These are phyloP conservation scores for Cordyceps militaris DNA, from an alignment of 2,329 filamentous ascomycete species.

Conservation along the genomic window DNA sequence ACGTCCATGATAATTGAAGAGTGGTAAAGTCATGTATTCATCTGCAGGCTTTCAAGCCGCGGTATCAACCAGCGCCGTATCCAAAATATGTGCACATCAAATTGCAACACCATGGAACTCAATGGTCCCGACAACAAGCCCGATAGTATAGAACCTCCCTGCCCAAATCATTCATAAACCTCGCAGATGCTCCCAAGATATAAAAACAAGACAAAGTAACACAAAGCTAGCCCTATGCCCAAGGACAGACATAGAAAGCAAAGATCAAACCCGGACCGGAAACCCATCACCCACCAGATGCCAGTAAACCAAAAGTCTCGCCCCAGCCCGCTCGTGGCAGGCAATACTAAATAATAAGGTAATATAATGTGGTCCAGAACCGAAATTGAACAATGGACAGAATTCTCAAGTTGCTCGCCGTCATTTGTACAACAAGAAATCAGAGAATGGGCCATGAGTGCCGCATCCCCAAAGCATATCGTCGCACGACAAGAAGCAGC, in stretches of 20 bases:
- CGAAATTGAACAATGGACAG: slow-evolving; percentile 7
- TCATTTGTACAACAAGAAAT: slow-evolving; percentile 14
- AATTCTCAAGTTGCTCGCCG: slow-evolving; percentile 13
- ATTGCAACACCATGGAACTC: slow-evolving; percentile 13
- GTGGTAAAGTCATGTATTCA: slow-evolving; percentile 13
- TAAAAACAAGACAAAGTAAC: slow-evolving; percentile 23
- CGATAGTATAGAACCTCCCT: slow-evolving; percentile 10
- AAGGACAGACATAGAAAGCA: slow-evolving; percentile 3
- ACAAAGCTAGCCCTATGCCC: slow-evolving; percentile 12
- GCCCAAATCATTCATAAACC: slow-evolving; percentile 13
- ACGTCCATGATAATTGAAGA: not conserved
- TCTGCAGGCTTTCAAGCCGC: slow-evolving; percentile 14
- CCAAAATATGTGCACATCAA: slow-evolving; percentile 9
- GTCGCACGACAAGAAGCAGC: slow-evolving; percentile 21
- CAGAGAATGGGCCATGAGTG: slow-evolving; percentile 20
- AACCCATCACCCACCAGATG: slow-evolving; percentile 10
- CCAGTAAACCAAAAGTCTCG: slow-evolving; percentile 9
- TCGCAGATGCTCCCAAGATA: slow-evolving; percentile 23
- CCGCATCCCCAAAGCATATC: slow-evolving; percentile 23
- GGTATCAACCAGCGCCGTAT: slow-evolving; percentile 14
- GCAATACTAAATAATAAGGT: slow-evolving; percentile 14
- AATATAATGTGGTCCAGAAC: slow-evolving; percentile 10
- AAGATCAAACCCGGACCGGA: slow-evolving; percentile 6
- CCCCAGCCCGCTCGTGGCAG: slow-evolving; percentile 9
- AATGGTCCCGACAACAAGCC: slow-evolving; percentile 7